A percentile compares a stretch with the other conserved stretches of the same genome.
These are phyloP conservation scores for Telopea speciosissima DNA, from an alignment of 177 flowering plant genomes.

Conservation along the genomic window DNA sequence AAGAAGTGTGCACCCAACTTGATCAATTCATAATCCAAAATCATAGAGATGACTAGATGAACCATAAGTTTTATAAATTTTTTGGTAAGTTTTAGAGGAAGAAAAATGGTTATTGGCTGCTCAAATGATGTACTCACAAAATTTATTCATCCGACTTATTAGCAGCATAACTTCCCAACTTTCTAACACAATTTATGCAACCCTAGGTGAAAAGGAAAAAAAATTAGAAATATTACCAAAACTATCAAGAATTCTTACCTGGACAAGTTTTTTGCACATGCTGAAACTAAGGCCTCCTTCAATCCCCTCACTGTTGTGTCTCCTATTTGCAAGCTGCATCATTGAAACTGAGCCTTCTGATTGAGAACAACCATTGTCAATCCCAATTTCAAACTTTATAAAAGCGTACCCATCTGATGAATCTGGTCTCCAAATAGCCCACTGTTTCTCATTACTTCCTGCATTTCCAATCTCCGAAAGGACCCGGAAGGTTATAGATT, in stretches of 20 bases:
- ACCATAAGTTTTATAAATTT: not conserved
- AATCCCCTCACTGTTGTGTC: slow-evolving; percentile 25
- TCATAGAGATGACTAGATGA: not conserved
- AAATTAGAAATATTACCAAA: not conserved
- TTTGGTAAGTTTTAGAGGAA: not conserved
- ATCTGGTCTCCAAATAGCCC: slow-evolving; percentile 56
- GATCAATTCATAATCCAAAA: not conserved
- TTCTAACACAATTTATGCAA: not conserved
- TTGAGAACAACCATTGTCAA: slow-evolving; percentile 21
- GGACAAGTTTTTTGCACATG: slow-evolving; percentile 76
- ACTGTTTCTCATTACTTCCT: slow-evolving; percentile 45
- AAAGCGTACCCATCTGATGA: slow-evolving; percentile 43
- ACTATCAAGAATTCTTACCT: slow-evolving; percentile 38
- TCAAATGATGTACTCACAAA: not conserved
- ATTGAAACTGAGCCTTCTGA: slow-evolving; percentile 22
- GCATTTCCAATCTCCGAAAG: slow-evolving; percentile 35
- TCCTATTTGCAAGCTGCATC: slow-evolving; percentile 21
- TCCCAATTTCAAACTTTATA: slow-evolving; percentile 61
- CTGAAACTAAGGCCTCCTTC: slow-evolving; percentile 65
- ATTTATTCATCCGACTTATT: not conserved
- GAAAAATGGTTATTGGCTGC: not conserved
- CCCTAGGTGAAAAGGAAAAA: not conserved
- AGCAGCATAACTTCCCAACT: not conserved
- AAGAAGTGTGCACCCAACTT: not conserved
- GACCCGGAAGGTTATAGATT: slow-evolving; percentile 35